These are phyloP conservation scores for Terana coerulea DNA, from an alignment of 768 basidiomycete genomes.

Conservation along the genomic window DNA sequence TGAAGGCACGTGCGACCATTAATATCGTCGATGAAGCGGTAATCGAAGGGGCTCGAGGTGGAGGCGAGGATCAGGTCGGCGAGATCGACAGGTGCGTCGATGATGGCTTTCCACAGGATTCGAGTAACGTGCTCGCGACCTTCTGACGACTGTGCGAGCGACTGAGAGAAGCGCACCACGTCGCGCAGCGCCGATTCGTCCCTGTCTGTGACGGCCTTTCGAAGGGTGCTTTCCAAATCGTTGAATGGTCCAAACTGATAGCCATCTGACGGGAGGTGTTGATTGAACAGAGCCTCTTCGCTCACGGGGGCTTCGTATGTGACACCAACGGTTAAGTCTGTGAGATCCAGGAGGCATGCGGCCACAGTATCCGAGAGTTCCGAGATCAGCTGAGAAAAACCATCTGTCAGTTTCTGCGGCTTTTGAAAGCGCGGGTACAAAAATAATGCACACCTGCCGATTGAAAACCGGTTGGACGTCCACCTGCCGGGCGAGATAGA, in stretches of 20 bases:
- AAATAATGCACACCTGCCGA: conserved; percentile 77
- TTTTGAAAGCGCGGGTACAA: too few species aligned
- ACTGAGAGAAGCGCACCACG: conserved; percentile 66
- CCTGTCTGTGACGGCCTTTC: conserved; percentile 63
- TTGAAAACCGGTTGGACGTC: conserved; percentile 99
- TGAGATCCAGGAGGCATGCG: conserved; percentile 74
- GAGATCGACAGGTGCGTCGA: conserved; percentile 72
- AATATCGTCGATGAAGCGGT: conserved; percentile 92
- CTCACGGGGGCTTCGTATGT: conserved; percentile 78
- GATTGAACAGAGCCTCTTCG: conserved; percentile 64
- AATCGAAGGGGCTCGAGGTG: conserved; percentile 73
- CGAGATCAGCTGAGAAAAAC: conserved; percentile 72
- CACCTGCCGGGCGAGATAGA: conserved; percentile 93
- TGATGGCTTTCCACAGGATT: conserved; percentile 92
- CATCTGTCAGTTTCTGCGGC: not conserved
- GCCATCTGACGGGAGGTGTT: conserved; percentile 65
- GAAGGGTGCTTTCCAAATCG: conserved; percentile 86
- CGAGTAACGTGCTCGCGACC: conserved; percentile 73
- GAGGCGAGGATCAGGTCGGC: conserved; percentile 73
- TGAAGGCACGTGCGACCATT: conserved; percentile 93
- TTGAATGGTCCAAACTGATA: conserved; percentile 68
- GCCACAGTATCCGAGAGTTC: conserved; percentile 93
- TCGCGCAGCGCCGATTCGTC: conserved; percentile 63
- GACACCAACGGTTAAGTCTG: conserved; percentile 69
- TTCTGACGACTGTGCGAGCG: conserved; percentile 55